These are phyloP conservation scores for Neocallimastix lanati DNA, from an alignment of 192 early-diverging fungal species.

Conservation along the genomic window DNA sequence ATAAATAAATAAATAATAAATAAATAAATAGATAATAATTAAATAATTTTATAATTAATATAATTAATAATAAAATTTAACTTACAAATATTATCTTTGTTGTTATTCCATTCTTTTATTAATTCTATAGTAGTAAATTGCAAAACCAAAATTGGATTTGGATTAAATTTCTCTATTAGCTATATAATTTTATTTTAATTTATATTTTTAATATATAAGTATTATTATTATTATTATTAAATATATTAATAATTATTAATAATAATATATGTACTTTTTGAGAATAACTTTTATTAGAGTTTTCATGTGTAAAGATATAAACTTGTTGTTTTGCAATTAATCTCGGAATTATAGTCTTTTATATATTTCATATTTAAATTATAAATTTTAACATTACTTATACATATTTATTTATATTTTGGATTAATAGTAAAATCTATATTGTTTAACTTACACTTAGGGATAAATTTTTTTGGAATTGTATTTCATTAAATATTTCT, in stretches of 20 bases:
- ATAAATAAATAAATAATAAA: too few relatives aligned
- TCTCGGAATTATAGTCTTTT: not conserved
- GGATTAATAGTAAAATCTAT: not conserved
- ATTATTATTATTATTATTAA: too few relatives aligned
- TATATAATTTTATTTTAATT: too few relatives aligned
- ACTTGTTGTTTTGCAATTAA: not conserved
- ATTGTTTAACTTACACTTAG: not conserved
- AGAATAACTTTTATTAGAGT: not conserved
- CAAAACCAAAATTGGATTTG: not conserved
- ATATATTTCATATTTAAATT: too few relatives aligned
- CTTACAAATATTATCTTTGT: not conserved
- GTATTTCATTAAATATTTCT: not conserved
- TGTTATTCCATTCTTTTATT: not conserved
- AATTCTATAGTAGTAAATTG: not conserved
- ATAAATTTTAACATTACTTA: too few relatives aligned
- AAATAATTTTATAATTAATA: too few relatives aligned
- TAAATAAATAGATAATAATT: too few relatives aligned
- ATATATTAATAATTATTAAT: too few relatives aligned
- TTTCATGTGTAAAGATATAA: not conserved
- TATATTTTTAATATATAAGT: too few relatives aligned
- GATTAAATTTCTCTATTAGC: not conserved
- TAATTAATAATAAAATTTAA: too few relatives aligned
- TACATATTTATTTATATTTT: not conserved
- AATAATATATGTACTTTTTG: too few relatives aligned
- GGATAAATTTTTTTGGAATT: not conserved